Conservation (phyloP, 1,139 yeast genomes). For the Pneumocystis canis region DNA sequence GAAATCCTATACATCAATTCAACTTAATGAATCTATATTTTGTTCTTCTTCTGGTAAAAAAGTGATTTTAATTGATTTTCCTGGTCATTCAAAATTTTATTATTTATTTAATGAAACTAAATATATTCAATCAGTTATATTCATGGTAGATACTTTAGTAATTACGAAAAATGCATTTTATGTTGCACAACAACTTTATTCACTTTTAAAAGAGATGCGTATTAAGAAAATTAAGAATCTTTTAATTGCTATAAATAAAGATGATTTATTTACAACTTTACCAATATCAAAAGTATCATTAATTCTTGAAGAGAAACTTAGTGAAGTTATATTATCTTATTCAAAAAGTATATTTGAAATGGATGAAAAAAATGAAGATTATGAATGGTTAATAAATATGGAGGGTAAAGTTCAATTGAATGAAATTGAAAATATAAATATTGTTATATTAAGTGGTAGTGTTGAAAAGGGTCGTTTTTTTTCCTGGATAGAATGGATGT, state of each 20-base stretch:
- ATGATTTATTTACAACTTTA: background rate
- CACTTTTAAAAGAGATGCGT: background rate
- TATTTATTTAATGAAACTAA: background rate
- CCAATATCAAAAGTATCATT: background rate
- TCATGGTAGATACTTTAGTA: background rate
- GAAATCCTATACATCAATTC: background rate
- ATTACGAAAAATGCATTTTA: background rate
- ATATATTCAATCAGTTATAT: background rate
- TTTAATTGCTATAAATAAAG: background rate
- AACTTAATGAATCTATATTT: background rate
- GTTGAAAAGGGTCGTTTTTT: background rate
- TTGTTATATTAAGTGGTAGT: background rate
- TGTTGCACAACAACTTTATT: background rate
- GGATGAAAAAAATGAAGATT: background rate
- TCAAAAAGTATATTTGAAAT: background rate
- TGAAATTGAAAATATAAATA: background rate
- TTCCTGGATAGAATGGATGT: background rate
- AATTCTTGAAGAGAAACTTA: background rate
- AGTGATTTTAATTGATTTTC: background rate
- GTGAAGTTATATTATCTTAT: slow-evolving; percentile 14
- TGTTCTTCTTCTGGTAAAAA: background rate
- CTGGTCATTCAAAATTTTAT: background rate
- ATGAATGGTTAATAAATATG: background rate
- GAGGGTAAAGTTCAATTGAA: background rate
- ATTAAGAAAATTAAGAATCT: background rate